Base-by-base conservation (phyloP, 2,329 filamentous ascomycete genomes). In the Bipolaris oryzae region DNA sequence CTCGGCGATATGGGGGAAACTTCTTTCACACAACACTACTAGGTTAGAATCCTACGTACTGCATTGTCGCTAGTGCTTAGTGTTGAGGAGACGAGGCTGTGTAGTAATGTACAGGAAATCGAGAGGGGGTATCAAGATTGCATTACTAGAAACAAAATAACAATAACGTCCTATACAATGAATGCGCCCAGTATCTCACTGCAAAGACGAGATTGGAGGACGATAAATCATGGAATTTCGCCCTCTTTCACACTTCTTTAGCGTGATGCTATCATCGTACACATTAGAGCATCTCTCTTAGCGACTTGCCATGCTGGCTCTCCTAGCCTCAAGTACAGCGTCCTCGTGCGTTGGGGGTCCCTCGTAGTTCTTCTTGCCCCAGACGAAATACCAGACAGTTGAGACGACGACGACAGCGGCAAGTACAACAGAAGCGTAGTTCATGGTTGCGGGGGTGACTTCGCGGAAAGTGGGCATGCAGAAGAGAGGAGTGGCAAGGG, bases 371-470 rank as follows among this genome's bases (percentile, higher is more conserved):
- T 86, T 84, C 76, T 85, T 83, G 33, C 89, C 89, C 87, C 87
- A 90, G 49, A 81, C 80, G 63, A 85, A 78, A 78, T 92, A 92
- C 88, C 88, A 92, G 7, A 77, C 74, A 9, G 80, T 81, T 1
- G 89, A 85, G 55, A 91, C 81, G 37, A 79, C 46, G 52, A 84
- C 82, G 60, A 89, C 88, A 5, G 81, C 87, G 23, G 88, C 83
- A 64, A 91, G 90, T n/a, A 92, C 89, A 33, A 87, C 89, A 13
- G 86, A 86, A 1, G 88, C 89, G 74, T 90, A 92, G 80, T 92
- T 92, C 80, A 91, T 88, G 37, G 79, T 82, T 16, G 76, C 71
- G 5, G 82, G 75, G 0, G 81, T 82, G 37, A 89, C 86, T 5
- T 86, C 86, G n/a, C 89, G 77, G 41, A 76, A 76, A 0, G 85